These are phyloP conservation scores for Scytalidium sp. DNA, from an alignment of 2,329 filamentous ascomycete species.

Conservation along the genomic window DNA sequence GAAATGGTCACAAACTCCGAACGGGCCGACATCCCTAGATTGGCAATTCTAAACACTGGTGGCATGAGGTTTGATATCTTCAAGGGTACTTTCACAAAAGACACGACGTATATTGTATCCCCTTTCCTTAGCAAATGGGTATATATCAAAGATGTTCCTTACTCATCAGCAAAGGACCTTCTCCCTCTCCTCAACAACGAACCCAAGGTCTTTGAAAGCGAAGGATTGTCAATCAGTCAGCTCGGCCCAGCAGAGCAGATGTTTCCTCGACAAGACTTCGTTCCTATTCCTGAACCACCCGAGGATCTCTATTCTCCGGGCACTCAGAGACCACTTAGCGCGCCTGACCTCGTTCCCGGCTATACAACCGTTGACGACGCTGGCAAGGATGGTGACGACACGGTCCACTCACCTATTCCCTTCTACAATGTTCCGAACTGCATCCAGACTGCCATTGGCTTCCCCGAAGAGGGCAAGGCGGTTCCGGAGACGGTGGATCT, in stretches of 20 bases:
- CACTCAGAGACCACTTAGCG: conserved; percentile 30
- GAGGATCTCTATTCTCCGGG: conserved; percentile 4
- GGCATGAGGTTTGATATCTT: conserved; percentile 95
- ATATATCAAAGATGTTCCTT: conserved; percentile 79
- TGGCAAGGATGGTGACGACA: conserved; percentile 85
- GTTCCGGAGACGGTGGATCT: conserved; percentile 76
- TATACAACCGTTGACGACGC: conserved; percentile 89
- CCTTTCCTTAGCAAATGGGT: conserved; percentile 81
- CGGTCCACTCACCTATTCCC: conserved; percentile 70
- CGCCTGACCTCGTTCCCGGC: conserved; percentile 54
- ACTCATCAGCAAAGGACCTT: conserved; percentile 68
- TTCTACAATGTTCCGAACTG: conserved; percentile 82
- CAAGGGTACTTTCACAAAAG: conserved; percentile 83
- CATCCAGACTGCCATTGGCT: conserved; percentile 66
- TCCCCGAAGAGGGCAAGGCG: conserved; percentile 46
- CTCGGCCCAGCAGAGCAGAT: conserved; percentile 29
- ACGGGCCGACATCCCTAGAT: conserved; percentile 57
- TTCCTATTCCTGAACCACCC: conserved; percentile 2
- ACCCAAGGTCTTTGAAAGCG: conserved; percentile 39
- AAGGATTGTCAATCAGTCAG: conserved; percentile 24
- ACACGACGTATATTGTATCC: conserved; percentile 81
- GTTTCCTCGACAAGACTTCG: conserved; percentile 10
- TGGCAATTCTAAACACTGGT: conserved; percentile 85
- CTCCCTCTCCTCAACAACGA: conserved; percentile 55
- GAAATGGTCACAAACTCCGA: conserved; percentile 56